phyloP scores from a whole-genome alignment of 1,139 yeast species.

The Geotrichum fermentans region DNA sequence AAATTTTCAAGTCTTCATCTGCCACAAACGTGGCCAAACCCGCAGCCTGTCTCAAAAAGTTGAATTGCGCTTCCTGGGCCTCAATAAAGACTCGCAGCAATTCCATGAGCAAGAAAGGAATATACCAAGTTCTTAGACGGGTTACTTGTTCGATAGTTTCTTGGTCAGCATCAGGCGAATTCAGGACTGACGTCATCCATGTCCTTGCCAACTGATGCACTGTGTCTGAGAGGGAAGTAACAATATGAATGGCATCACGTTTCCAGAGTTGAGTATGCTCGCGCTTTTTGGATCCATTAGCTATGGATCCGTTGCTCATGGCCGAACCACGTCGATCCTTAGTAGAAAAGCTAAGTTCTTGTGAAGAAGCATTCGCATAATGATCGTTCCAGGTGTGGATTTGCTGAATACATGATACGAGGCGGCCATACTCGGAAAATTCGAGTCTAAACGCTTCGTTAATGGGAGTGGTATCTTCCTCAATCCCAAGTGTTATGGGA shows the following conservation, averaged over 20 bases:
- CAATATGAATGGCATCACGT: slow-evolving; percentile 20
- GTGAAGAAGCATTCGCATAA: slow-evolving; percentile 13
- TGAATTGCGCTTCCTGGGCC: slow-evolving; percentile 34
- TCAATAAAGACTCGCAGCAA: slow-evolving; percentile 51
- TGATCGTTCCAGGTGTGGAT: slow-evolving; percentile 27
- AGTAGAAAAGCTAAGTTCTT: slow-evolving; percentile 12
- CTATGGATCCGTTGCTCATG: slow-evolving; percentile 1
- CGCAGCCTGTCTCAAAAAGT: slow-evolving; percentile 50
- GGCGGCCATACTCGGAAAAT: slow-evolving; percentile 48
- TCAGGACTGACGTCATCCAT: slow-evolving; percentile 26
- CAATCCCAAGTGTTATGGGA: slow-evolving; percentile 1
- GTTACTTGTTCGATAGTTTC: slow-evolving; percentile 20
- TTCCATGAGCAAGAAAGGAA: slow-evolving; percentile 69
- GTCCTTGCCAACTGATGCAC: slow-evolving; percentile 23
- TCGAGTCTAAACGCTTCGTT: slow-evolving; percentile 48
- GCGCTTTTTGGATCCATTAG: not conserved
- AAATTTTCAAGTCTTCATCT: slow-evolving; percentile 46
- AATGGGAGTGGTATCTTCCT: slow-evolving; percentile 19
- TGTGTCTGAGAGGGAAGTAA: slow-evolving; percentile 21
- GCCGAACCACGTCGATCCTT: slow-evolving; percentile 3
- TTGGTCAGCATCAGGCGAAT: slow-evolving; percentile 7
- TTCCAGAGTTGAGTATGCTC: slow-evolving; percentile 20
- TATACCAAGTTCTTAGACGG: slow-evolving; percentile 55
- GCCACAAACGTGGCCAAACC: slow-evolving; percentile 54
- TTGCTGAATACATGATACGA: slow-evolving; percentile 40